Percentiles rank a stretch among this genome's conserved stretches.
These are phyloP conservation scores for Epithemia pelagica DNA, from an alignment of 108 stramenopile species.

Conservation along the genomic window DNA sequence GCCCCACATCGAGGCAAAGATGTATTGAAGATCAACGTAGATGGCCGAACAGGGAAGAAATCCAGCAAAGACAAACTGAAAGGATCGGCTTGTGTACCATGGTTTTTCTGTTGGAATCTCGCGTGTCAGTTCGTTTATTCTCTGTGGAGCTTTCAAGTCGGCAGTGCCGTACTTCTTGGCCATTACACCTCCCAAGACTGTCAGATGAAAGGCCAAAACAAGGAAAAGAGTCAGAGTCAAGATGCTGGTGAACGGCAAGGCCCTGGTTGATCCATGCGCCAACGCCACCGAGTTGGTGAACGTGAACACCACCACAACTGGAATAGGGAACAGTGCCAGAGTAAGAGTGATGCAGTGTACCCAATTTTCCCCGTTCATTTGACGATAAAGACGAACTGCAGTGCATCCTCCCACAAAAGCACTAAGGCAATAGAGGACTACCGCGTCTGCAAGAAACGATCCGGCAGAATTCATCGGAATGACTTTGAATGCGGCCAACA, in stretches of 20 bases:
- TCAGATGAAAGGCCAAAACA: constrained; percentile 86
- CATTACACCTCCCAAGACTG: constrained; percentile 85
- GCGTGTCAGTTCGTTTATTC: constrained; percentile 94
- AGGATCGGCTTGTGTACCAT: constrained; percentile 66
- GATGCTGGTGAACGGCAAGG: constrained; percentile 90
- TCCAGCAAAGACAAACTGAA: constrained; percentile 88
- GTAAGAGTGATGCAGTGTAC: constrained; percentile 83
- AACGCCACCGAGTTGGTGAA: constrained; percentile 91
- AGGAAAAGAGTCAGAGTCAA: constrained; percentile 72
- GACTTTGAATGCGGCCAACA: constrained; percentile 74
- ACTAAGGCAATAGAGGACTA: constrained; percentile 89
- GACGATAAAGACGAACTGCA: constrained; percentile 79
- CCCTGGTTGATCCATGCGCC: constrained; percentile 87
- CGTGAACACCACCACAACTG: constrained; percentile 76
- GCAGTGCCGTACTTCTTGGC: constrained; percentile 80
- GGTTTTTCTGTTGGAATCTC: constrained; percentile 88
- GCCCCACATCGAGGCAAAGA: constrained; percentile 98
- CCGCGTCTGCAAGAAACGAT: constrained; percentile 84
- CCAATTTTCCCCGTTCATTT: constrained; percentile 92
- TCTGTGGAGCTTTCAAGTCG: constrained; percentile 93
- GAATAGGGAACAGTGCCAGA: constrained; percentile 82
- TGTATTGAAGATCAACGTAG: constrained; percentile 97
- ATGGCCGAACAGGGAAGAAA: constrained; percentile 98
- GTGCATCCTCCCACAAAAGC: constrained; percentile 84
- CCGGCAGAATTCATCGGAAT: constrained; percentile 91